These are phyloP conservation scores for Aspergillus fumigatus DNA, from an alignment of 2,329 filamentous ascomycete species.

Conservation along the genomic window DNA sequence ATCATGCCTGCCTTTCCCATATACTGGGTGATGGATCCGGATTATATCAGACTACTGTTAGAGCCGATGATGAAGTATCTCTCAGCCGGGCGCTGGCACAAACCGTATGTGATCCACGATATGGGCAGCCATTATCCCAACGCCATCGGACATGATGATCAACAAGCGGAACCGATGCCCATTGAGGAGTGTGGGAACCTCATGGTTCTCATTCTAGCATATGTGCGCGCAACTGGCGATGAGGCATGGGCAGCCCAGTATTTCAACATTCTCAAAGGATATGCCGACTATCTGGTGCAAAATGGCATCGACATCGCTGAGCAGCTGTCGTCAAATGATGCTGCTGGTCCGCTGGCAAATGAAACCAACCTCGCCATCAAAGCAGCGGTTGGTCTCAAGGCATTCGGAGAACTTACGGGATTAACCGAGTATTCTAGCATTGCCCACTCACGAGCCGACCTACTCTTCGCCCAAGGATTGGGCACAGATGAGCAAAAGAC, in stretches of 20 bases:
- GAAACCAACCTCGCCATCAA: slow-evolving; percentile 47
- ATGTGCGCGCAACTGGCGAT: slow-evolving; percentile 37
- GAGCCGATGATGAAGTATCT: slow-evolving; percentile 44
- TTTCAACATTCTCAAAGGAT: slow-evolving; percentile 29
- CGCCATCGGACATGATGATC: slow-evolving; percentile 37
- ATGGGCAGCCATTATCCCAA: slow-evolving; percentile 40
- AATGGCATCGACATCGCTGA: slow-evolving; percentile 37
- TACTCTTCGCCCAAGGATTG: slow-evolving; percentile 32
- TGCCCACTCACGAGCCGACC: slow-evolving; percentile 32
- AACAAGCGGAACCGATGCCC: slow-evolving; percentile 39
- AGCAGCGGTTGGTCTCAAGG: slow-evolving; percentile 44
- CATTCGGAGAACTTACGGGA: slow-evolving; percentile 39
- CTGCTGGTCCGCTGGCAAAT: slow-evolving; percentile 37
- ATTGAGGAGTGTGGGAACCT: slow-evolving; percentile 41
- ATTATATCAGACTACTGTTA: slow-evolving; percentile 41
- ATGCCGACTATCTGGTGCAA: slow-evolving; percentile 40
- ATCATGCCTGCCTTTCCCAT: slow-evolving; percentile 42
- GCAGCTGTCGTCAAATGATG: slow-evolving; percentile 43
- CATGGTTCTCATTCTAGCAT: slow-evolving; percentile 36
- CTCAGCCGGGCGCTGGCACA: slow-evolving; percentile 34
- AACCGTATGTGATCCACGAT: slow-evolving; percentile 39
- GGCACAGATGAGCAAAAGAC: slow-evolving; percentile 33
- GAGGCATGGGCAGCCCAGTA: slow-evolving; percentile 34
- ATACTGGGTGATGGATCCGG: slow-evolving; percentile 40
- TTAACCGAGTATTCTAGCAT: slow-evolving; percentile 33